Percentiles rank a stretch among this genome's conserved stretches.
phyloP scores from a whole-genome alignment of 2,329 filamentous ascomycete genomes.

The Venturia oleaginea region DNA sequence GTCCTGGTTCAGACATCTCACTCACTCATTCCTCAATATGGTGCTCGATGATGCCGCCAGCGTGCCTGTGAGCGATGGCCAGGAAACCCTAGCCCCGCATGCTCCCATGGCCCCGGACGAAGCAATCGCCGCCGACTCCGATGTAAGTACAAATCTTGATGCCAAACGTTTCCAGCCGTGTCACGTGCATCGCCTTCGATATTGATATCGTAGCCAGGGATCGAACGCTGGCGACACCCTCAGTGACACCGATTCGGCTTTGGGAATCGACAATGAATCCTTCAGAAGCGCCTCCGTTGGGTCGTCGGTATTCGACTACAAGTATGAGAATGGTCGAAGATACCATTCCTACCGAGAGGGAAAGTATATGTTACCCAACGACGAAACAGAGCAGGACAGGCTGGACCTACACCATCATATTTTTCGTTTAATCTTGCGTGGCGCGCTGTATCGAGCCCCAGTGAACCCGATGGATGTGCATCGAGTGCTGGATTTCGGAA shows the following conservation, averaged over 20 bases:
- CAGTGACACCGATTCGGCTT: constrained; percentile 2
- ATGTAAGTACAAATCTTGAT: not conserved
- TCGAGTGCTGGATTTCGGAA: constrained; percentile 23
- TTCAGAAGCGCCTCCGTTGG: not conserved
- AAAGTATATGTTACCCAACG: constrained; percentile 21
- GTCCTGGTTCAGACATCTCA: not conserved
- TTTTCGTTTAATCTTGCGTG: constrained; percentile 19
- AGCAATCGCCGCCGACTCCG: not conserved
- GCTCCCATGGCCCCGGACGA: not conserved
- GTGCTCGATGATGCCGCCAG: not conserved
- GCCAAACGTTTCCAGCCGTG: not conserved
- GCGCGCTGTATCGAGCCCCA: constrained; percentile 31
- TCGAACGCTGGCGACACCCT: not conserved
- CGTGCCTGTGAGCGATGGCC: not conserved
- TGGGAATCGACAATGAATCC: not conserved
- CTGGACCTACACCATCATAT: constrained; percentile 12
- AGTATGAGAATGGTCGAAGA: constrained; percentile 7
- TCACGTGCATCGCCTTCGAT: not conserved
- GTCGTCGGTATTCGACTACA: not conserved
- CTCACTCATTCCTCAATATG: not conserved
- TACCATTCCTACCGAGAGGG: constrained; percentile 13
- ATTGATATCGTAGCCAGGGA: not conserved
- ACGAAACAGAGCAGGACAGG: constrained; percentile 23
- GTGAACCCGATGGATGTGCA: constrained; percentile 24
- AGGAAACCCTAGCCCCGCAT: not conserved